Conservation (phyloP, 345 rosid genomes). For the Aquilaria yunnanensis region DNA sequence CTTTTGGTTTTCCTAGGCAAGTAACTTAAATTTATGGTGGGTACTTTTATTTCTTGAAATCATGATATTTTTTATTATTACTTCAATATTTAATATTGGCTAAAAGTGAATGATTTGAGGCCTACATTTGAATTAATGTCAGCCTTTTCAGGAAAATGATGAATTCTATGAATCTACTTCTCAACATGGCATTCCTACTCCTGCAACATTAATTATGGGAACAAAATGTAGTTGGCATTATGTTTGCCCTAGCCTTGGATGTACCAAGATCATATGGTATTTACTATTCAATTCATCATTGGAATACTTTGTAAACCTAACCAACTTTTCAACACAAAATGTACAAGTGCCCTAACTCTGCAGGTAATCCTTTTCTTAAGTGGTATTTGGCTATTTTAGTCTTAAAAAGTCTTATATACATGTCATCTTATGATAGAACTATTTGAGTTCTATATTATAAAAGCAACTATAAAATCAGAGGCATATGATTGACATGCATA, state of each 20-base stretch:
- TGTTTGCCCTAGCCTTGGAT: constrained; percentile 33
- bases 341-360: constrained; percentile 46
- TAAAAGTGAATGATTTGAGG: no score
- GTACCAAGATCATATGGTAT: constrained; percentile 29
- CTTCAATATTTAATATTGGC: no score
- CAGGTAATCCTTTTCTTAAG: constrained; percentile 23
- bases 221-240: constrained; percentile 29
- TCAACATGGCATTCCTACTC: constrained; percentile 47
- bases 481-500: background rate
- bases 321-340: constrained; percentile 39
- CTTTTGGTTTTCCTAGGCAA: no score
- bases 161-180: constrained; percentile 43
- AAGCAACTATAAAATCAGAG: no score
- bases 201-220: constrained; percentile 28
- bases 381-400: no score
- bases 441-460: no score
- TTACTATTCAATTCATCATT: constrained; percentile 35
- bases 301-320: constrained; percentile 38
- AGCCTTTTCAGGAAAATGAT: constrained; percentile 32
- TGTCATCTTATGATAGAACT: no score
- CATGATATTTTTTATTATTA: no score
- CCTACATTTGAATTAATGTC: no score
- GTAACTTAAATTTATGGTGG: no score
- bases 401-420: background rate
- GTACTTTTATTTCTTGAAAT: no score